Conservation (phyloP, 2,329 filamentous ascomycete genomes). For the Nannizziopsis barbatae region DNA sequence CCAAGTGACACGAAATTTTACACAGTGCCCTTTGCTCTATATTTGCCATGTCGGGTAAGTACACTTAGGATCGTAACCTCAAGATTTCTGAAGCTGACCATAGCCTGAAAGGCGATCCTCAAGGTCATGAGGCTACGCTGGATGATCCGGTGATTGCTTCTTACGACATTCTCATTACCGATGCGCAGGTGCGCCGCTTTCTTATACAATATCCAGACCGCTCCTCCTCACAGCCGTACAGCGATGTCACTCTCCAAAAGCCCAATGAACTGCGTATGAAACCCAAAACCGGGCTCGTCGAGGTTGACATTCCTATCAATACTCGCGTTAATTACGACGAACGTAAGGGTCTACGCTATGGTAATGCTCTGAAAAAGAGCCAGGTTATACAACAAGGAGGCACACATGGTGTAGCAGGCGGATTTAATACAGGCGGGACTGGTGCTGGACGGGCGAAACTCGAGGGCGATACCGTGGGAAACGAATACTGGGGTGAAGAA, state of each 20-base stretch:
- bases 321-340: conserved; percentile 66
- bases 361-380: conserved; percentile 56
- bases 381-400: conserved; percentile 48
- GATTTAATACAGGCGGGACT: conserved; percentile 46
- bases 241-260: conserved; percentile 42
- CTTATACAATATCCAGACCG: conserved; percentile 77
- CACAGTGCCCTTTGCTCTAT: too few relatives aligned
- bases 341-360: conserved; percentile 71
- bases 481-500: conserved; percentile 20
- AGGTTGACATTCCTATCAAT: conserved; percentile 80
- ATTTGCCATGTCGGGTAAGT: too few relatives aligned
- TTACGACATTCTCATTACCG: conserved; percentile 82
- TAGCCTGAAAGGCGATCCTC: neutral
- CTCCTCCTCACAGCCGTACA: conserved; percentile 52
- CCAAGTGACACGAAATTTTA: too few relatives aligned
- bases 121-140: conserved; percentile 8
- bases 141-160: conserved; percentile 59
- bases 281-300: conserved; percentile 67
- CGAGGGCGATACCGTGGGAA: conserved; percentile 18
- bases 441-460: conserved; percentile 19
- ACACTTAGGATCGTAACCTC: too few relatives aligned
- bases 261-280: conserved; percentile 74
- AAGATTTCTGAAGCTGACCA: conserved; percentile 1
- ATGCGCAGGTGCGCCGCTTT: conserved; percentile 57
- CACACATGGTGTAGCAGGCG: conserved; percentile 58